A percentile compares a stretch with the other conserved stretches of the same genome.
Evolutionary conservation across 2,329 filamentous ascomycete species (phyloP).

Genomic region (Cladosporium sp.): DNA sequence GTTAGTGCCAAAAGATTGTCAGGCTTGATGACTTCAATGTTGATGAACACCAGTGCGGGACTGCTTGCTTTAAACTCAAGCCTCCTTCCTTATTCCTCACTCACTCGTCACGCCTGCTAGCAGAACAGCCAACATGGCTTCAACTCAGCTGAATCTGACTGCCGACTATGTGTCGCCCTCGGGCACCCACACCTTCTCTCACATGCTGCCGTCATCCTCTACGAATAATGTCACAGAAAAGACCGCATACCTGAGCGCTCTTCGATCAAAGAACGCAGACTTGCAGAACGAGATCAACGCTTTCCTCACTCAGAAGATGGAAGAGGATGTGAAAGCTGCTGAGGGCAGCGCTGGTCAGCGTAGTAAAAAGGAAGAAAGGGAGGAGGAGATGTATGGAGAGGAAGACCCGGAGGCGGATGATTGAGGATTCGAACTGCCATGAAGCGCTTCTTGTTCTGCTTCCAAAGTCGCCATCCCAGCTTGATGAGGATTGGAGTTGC

Average conservation of each 20-base stretch:
- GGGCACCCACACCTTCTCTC: slow-evolving; percentile 22
- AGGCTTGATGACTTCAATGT: too few species aligned
- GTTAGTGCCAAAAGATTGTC: too few species aligned
- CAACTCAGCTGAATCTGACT: slow-evolving; percentile 14
- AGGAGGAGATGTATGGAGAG: slow-evolving; percentile 79
- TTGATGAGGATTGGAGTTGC: too few species aligned
- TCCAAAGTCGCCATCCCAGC: too few species aligned
- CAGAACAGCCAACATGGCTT: not conserved
- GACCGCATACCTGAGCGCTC: slow-evolving; percentile 54
- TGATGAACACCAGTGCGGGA: too few species aligned
- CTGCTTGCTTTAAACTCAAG: too few species aligned
- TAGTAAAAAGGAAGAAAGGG: slow-evolving; percentile 34
- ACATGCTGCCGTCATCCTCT: slow-evolving; percentile 16
- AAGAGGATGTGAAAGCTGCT: slow-evolving; percentile 56
- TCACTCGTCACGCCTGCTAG: too few species aligned
- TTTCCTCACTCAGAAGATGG: slow-evolving; percentile 70
- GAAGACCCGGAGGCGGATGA: slow-evolving; percentile 61
- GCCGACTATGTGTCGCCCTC: slow-evolving; percentile 26
- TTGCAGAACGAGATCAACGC: slow-evolving; percentile 66
- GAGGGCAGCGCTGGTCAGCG: slow-evolving; percentile 25
- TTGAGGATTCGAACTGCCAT: slow-evolving; percentile 3
- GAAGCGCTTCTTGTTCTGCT: too few species aligned
- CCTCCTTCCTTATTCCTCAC: not conserved
- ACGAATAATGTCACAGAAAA: slow-evolving; percentile 39
- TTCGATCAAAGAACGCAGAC: slow-evolving; percentile 54